Percentiles rank a stretch among this genome's conserved stretches.
These are phyloP conservation scores for Colletotrichum melonis DNA, from an alignment of 2,329 filamentous ascomycete genomes.

Conservation along the genomic window DNA sequence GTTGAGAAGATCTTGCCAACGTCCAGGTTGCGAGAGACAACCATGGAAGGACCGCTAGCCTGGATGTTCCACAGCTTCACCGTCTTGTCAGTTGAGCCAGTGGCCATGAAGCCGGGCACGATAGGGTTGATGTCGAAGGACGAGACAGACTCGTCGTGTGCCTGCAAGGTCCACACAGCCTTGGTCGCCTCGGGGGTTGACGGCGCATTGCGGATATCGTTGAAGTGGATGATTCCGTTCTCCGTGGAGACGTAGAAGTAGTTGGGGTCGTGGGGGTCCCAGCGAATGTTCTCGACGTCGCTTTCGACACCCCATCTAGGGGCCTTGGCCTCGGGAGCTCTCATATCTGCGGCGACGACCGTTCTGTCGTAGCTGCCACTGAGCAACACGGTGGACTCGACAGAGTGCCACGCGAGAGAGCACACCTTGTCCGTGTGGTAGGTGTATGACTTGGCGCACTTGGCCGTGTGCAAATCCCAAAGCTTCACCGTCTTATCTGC, in stretches of 20 bases:
- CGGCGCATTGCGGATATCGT: constrained; percentile 84
- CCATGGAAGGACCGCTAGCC: constrained; percentile 84
- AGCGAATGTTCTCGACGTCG: constrained; percentile 91
- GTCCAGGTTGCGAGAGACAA: constrained; percentile 90
- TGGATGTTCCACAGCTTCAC: constrained; percentile 98
- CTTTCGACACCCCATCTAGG: constrained; percentile 94
- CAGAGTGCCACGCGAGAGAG: constrained; percentile 91
- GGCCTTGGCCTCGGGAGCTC: constrained; percentile 83
- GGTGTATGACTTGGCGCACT: constrained; percentile 93
- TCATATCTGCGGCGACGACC: constrained; percentile 95
- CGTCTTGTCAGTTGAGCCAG: constrained; percentile 92
- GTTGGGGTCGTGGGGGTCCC: constrained; percentile 94
- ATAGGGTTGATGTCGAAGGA: constrained; percentile 91
- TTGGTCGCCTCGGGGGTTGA: constrained; percentile 80
- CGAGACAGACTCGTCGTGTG: constrained; percentile 91
- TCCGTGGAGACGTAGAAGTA: constrained; percentile 97
- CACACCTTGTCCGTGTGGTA: constrained; percentile 99
- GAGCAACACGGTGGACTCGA: constrained; percentile 87
- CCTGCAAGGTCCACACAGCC: constrained; percentile 93
- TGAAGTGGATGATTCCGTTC: constrained; percentile 89
- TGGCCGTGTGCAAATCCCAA: constrained; percentile 93
- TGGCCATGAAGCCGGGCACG: constrained; percentile 93
- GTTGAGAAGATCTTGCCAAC: constrained; percentile 96
- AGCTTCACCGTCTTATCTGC: constrained; percentile 98
- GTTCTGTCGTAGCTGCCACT: constrained; percentile 97